Base-by-base conservation (phyloP, 2,329 filamentous ascomycete genomes). In the Sordariomycetes sp. region DNA sequence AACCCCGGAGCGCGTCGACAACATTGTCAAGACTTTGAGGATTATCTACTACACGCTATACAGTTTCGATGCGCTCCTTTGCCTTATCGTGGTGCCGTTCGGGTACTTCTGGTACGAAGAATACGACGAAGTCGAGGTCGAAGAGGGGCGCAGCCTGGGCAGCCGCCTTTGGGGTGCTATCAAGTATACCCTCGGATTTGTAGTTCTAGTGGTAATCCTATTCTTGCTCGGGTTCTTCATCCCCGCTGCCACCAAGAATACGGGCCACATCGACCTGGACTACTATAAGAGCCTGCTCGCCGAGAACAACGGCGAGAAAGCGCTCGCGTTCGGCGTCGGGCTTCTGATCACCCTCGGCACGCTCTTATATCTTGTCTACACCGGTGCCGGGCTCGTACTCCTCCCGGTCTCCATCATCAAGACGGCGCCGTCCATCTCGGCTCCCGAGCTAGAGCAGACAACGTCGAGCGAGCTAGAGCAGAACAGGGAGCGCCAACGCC, bases 21-120 rank as follows among this genome's bases (percentile, higher is more conserved):
- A 82, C 62, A 96, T 97, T 58, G 77, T 93, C 18, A 79, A 84
- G 62, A 90, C 89, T 0, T 79, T 99, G 62, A 89, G 89, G 70
- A 81, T 95, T 60, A 88, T 96, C 59, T 99, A 99, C 75, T 97
- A 97, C 72, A 80, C 85, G 0, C 80, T 99, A 0, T 99, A 97
- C 75, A 94, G 89, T 65, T 76, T 97, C 64, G 94, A 99, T 71
- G 89, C 91, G 1, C 70, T 97, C 6, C 82, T 99, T 12, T 99
- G 94, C 68, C 78, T 99, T 53, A 71, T 97, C 20, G 82, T 96
- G 52, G 88, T 97, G 22, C 94, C 94, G 0, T 99, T 99, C 69
- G 88, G 92, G 54, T 99, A 99, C 76, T 99, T 99, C 71, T 97
- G 88, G 85, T 94, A 96, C 67, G 94, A 99, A 71, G 94, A 55